These are phyloP conservation scores for Coprinopsis marcescibilis DNA, from an alignment of 768 basidiomycete genomes.

Conservation along the genomic window DNA sequence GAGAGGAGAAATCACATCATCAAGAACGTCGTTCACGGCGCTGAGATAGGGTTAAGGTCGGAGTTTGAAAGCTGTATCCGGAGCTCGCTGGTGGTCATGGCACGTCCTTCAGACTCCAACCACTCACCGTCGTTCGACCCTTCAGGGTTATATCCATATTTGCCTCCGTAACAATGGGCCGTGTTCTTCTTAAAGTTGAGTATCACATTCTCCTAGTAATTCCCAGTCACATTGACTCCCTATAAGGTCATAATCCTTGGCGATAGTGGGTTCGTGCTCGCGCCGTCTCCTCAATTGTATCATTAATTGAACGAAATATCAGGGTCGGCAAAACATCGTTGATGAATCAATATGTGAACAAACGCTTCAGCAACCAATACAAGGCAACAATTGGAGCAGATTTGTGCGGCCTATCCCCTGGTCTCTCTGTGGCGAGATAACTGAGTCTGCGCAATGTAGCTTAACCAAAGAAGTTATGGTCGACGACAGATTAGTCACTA, in stretches of 20 bases:
- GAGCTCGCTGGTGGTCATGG: constrained; percentile 16
- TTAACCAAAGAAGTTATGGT: constrained; percentile 99
- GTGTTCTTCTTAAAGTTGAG: constrained; percentile 79
- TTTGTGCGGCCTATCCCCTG: constrained; percentile 56
- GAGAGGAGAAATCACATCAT: neutral
- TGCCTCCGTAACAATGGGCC: constrained; percentile 55
- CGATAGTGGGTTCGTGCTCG: constrained; percentile 87
- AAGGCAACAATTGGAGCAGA: constrained; percentile 98
- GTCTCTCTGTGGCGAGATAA: constrained; percentile 13
- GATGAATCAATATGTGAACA: constrained; percentile 99
- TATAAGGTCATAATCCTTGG: constrained; percentile 95
- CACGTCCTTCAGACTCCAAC: constrained; percentile 4
- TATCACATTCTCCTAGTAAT: neutral
- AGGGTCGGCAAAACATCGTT: constrained; percentile 99
- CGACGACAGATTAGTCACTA: constrained; percentile 95
- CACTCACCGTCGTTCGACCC: neutral
- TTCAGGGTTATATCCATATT: constrained; percentile 2
- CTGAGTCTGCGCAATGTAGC: constrained; percentile 35
- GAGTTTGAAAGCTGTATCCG: constrained; percentile 37
- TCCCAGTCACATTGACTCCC: constrained; percentile 2
- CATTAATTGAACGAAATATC: constrained; percentile 9
- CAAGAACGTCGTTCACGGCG: neutral
- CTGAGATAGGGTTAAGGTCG: constrained; percentile 17
- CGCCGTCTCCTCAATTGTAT: constrained; percentile 9
- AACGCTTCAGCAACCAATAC: constrained; percentile 99